A percentile compares a stretch with the other conserved stretches of the same genome.
Evolutionary conservation across 352 stramenopile species (phyloP).

Genomic region (Pythium brassicae): DNA sequence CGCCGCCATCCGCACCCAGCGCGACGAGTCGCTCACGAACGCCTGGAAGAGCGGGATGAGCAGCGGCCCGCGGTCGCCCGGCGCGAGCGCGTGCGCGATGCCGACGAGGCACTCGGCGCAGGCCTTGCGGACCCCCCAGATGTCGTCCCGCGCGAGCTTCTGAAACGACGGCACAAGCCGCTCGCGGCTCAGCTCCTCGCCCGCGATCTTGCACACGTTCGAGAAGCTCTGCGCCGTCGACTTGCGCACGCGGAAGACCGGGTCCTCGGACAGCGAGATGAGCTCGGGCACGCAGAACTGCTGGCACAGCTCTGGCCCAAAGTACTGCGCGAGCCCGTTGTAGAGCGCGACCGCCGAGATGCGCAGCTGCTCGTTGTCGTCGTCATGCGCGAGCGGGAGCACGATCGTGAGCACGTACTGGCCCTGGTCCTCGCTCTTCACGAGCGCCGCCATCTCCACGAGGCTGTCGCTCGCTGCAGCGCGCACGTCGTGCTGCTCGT

Average conservation of each 20-base stretch:
- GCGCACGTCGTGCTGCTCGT: slow-evolving; percentile 87
- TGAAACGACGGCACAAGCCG: slow-evolving; percentile 90
- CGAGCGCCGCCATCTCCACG: slow-evolving; percentile 79
- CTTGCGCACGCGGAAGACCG: slow-evolving; percentile 92
- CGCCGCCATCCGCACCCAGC: slow-evolving; percentile 92
- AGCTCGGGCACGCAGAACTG: slow-evolving; percentile 93
- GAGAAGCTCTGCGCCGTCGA: slow-evolving; percentile 89
- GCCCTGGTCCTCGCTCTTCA: slow-evolving; percentile 87
- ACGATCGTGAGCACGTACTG: slow-evolving; percentile 92
- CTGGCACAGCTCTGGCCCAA: slow-evolving; percentile 87
- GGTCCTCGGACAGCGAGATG: slow-evolving; percentile 89
- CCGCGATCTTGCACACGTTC: slow-evolving; percentile 84
- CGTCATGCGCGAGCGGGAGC: slow-evolving; percentile 87
- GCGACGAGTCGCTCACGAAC: slow-evolving; percentile 87
- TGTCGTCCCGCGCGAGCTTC: slow-evolving; percentile 89
- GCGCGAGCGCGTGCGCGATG: slow-evolving; percentile 82
- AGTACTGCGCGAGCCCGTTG: slow-evolving; percentile 86
- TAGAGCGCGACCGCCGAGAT: slow-evolving; percentile 92
- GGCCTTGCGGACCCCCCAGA: slow-evolving; percentile 92
- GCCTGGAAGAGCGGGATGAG: slow-evolving; percentile 88
- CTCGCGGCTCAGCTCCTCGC: slow-evolving; percentile 68
- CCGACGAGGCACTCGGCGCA: slow-evolving; percentile 89
- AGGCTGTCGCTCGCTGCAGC: slow-evolving; percentile 83
- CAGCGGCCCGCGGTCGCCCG: slow-evolving; percentile 58
- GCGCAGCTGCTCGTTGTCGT: slow-evolving; percentile 89